Base-by-base conservation (phyloP, 257 asterid species). In the Rhazya stricta region DNA sequence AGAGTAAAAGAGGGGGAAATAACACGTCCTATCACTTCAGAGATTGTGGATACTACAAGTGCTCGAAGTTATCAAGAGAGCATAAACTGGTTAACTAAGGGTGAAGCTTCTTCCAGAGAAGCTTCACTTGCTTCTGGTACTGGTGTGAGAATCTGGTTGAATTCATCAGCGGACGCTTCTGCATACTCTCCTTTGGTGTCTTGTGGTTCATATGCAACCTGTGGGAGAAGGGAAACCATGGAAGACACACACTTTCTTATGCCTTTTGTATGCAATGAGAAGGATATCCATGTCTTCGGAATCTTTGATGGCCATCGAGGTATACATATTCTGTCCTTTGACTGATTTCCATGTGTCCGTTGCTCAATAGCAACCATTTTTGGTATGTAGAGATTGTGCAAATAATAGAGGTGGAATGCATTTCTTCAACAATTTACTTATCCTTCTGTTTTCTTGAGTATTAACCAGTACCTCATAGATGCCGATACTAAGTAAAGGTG, bases 291-390 rank as follows among this genome's bases (percentile, higher is more conserved):
- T 83, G 77, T 86, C 19, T 94, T 91, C 72, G 98, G 97, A 72
- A 86, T 94, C 81, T 88, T 94, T 67, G 97, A 94, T 82, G 98
- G 98, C 54, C 98, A 94, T 89, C 96, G 98, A 88, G 98, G 98
- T 94, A 90, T 74, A 79, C 69, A 41, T 53, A 79, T 57, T 76
- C 67, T 21, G n/a, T n/a, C 16, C 9, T 56, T 21, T 21, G 27
- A 53, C 29, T 27, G 18, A 58, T 61, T 29, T 61, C 65, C 41
- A 61, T 61, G 6, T 4, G 0, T 30, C 41, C 12, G 13, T 30
- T 41, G 67, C 42, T 61, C n/a, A 32, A n/a, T 43, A 68, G 51
- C 12, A 68, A 62, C 6, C 12, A 0, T 37, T 41, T 10, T 68
- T 68, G 36, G 37, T 23, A 43, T 42, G 19, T 39, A 68, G 8